Evolutionary conservation across 2,329 filamentous ascomycete species (phyloP).

Genomic region (Calonectria pteridis): DNA sequence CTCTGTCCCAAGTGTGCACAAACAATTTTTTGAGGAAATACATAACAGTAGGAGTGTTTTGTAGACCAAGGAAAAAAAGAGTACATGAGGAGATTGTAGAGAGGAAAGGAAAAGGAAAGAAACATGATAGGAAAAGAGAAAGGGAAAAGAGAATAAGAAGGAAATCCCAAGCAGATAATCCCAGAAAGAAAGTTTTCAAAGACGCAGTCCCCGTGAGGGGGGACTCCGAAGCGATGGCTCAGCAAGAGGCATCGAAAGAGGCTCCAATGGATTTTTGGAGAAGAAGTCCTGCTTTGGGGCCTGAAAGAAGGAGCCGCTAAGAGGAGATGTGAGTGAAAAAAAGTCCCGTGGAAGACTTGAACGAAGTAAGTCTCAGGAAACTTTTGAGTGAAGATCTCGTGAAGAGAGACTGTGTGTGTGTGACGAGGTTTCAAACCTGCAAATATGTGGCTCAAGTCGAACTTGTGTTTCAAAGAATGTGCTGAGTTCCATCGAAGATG

Average conservation of each 20-base stretch:
- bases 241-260: neutral
- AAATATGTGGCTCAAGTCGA: neutral
- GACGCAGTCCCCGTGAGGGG: neutral
- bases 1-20: neutral
- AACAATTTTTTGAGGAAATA: neutral
- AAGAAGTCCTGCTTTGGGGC: neutral
- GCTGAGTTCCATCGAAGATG: neutral
- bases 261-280: neutral
- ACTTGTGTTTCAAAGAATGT: constrained; percentile 6
- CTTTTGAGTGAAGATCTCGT: neutral
- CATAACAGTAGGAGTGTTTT: neutral
- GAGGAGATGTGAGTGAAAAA: neutral
- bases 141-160: neutral
- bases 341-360: neutral
- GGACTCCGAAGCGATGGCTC: neutral
- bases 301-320: neutral
- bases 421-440: neutral
- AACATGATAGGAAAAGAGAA: neutral
- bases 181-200: neutral
- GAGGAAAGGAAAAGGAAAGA: neutral
- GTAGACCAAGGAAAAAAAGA: neutral
- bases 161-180: neutral
- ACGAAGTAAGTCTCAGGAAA: neutral
- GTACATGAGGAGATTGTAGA: neutral
- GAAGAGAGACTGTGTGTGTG: neutral